Evolutionary conservation across 805 yeast genomes (phyloP).

Genomic region (Candida nonsorbophila): DNA sequence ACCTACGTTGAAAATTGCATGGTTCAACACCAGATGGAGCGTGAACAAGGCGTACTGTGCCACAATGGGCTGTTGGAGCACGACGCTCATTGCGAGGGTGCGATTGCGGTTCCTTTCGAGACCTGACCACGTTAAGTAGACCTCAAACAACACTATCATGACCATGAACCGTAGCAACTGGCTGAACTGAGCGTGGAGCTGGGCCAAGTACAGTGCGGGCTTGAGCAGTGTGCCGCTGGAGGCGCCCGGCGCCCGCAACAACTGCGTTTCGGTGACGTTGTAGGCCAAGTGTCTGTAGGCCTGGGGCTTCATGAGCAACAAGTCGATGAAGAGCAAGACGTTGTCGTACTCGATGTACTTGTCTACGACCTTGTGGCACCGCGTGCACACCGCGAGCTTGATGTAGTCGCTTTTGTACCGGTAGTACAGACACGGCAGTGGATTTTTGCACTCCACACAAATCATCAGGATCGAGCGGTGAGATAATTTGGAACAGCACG

Average conservation of each 20-base stretch:
- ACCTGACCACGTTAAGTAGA: constrained; percentile 87
- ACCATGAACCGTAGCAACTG: constrained; percentile 14
- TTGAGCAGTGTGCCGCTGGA: constrained; percentile 16
- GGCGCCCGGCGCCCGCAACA: constrained; percentile 8
- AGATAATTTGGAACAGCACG: too few species aligned
- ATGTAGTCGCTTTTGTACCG: constrained; percentile 74
- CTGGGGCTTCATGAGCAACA: constrained; percentile 77
- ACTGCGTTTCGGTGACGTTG: constrained; percentile 46
- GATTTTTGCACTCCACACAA: constrained; percentile 78
- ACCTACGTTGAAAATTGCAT: constrained; percentile 32
- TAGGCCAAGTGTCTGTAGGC: constrained; percentile 85
- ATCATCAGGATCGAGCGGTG: constrained; percentile 51
- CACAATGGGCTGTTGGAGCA: constrained; percentile 30
- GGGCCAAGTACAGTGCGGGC: not conserved
- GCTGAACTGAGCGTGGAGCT: constrained; percentile 1
- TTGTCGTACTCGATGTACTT: constrained; percentile 87
- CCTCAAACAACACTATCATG: constrained; percentile 73
- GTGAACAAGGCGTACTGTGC: constrained; percentile 56
- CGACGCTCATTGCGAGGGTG: constrained; percentile 14
- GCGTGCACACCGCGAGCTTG: constrained; percentile 67
- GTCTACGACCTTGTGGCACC: constrained; percentile 75
- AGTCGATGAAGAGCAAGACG: constrained; percentile 77
- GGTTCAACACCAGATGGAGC: constrained; percentile 44
- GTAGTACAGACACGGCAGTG: constrained; percentile 61
- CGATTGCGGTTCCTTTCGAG: constrained; percentile 57